Base-by-base conservation (phyloP, 2,329 filamentous ascomycete species). In the Talaromyces rugulosus region DNA sequence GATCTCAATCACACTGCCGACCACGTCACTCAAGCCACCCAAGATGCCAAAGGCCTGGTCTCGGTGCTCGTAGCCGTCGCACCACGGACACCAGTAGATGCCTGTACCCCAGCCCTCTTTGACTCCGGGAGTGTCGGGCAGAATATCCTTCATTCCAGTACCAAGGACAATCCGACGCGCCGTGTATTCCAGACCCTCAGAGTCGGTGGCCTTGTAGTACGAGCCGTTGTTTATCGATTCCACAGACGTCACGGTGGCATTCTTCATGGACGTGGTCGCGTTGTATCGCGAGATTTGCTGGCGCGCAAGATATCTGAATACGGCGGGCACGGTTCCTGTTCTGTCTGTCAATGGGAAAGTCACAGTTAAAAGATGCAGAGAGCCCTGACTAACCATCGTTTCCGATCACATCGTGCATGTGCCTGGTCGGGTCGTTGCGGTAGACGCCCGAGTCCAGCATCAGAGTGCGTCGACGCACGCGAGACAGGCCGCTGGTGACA, bases 51-150 rank as follows among this genome's bases (percentile, higher is more conserved):
- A 77, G 0, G 79, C 62, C 64, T 87, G 84, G 67, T 87, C 83
- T 0, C 81, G 82, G 69, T 87, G 84, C 72, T 88, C 85, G 65
- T 82, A 78, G 12, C 85, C 85, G 67, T 88, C 85, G 64, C 85
- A 88, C 85, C 85, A 88, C 0, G 85, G 84, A 60, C 85, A 88
- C 84, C 85, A 87, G 73, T 75, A 87, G 58, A 87, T 81, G 5
- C 85, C 86, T 62, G 82, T 78, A 56, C 83, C 85, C 80, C 83
- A 88, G 67, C 80, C 82, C 60, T 85, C 81, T 7, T 65, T 34
- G 0, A 87, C 59, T 0, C 86, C 85, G 0, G 85, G 84, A 0
- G 84, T 87, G 0, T 62, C 27, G 0, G 86, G 84, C 2, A 88
- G 72, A 28, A 84, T 69, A 66, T 87, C 85, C 6, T 72, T 74